phyloP scores from a whole-genome alignment of 148 eudicot genomes.

The Polygonum maritimum region DNA sequence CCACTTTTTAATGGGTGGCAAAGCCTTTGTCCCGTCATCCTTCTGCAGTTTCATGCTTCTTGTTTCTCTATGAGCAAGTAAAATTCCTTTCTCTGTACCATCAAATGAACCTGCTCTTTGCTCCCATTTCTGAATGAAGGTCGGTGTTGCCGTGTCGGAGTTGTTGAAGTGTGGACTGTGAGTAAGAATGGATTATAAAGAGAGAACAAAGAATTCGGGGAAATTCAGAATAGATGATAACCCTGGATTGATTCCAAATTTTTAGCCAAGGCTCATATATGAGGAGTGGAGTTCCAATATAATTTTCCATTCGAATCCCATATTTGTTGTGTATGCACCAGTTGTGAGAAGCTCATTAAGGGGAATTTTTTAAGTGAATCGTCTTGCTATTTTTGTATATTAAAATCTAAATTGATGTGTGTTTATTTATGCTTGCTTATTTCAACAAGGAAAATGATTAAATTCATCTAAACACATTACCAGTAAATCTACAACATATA shows the following conservation, averaged over 20 bases:
- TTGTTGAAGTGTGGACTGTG: no score
- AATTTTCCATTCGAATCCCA: not conserved
- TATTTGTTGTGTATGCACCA: not conserved
- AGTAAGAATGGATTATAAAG: not conserved
- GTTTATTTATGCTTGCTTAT: not conserved
- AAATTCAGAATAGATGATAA: not conserved
- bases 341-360: not conserved
- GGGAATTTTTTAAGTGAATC: not conserved
- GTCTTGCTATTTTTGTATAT: not conserved
- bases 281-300: not conserved
- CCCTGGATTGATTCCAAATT: not conserved
- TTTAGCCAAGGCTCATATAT: not conserved
- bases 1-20: no score
- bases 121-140: no score
- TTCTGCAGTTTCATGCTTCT: no score
- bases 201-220: not conserved
- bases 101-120: no score
- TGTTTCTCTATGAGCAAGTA: no score
- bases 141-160: no score
- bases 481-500: not conserved
- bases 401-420: not conserved
- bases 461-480: not conserved
- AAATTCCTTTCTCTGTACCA: no score
- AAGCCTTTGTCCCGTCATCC: no score
- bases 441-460: not conserved